Evolutionary conservation across 768 basidiomycete species (phyloP), one percentile per base, ranked within the genome.

Genomic region (Lenzites betulinus): DNA sequence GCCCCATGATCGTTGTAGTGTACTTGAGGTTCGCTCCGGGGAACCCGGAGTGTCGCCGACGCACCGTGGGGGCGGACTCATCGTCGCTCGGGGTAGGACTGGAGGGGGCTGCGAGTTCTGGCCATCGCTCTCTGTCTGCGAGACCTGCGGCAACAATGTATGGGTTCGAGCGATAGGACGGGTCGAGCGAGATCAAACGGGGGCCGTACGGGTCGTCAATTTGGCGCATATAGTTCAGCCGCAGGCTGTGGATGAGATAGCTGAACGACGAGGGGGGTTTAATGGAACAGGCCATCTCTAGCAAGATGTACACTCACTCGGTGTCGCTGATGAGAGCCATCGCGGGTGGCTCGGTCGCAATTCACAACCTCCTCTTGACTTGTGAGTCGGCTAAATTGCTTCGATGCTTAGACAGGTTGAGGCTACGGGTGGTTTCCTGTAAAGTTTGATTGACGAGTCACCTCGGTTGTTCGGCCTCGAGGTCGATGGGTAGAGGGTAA

Each of bases 1-100:
- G 77, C 3, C 87, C 92, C 81, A 95, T 87, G 69, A 97, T 96
- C 3, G 95, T 97, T 67, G 89, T 86, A 7, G 92, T 90, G 73
- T 95, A 89, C 69, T 89, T 91, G 64, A 97, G 79, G 15, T 82
- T 69, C 12, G 79, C 73, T 3, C 87, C 72, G 73, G 83, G 73
- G 75, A 80, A 65, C 73, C 81, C 65, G 70, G 76, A 48, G 39
- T 68, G 58, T 50, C 60, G 64, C 11, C 64, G 23, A 16, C 64
- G 73, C 33, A 62, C 59, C 30, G 78, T 78, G 12, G 74, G 76
- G 52, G 83, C 82, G 9, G 73, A 74, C 58, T 92, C 91, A 60
- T 89, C 86, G 54, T 90, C 88, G 56, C 87, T 86, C 41, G 89
- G 78, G 39, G 87, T 83, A 0, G 91, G 93, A 64, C 87, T 89